Percentiles rank a stretch among this genome's conserved stretches.
Conservation (phyloP, 2,329 filamentous ascomycete genomes). For the Chaetomiaceae sp. region DNA sequence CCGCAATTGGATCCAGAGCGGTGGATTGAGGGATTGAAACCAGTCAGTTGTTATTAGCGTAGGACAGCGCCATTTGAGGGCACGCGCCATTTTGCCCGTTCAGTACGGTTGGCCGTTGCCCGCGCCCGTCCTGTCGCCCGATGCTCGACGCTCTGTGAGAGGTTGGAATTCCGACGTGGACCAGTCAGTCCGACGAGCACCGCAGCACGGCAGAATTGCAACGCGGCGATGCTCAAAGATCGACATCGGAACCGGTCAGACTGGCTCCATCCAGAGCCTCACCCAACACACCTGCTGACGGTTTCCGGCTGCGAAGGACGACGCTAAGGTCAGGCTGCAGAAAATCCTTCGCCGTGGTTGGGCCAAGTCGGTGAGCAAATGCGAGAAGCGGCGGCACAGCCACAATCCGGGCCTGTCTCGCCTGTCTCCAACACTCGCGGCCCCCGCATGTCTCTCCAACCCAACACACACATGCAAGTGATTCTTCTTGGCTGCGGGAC, state of each 20-base stretch:
- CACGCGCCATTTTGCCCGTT: no score
- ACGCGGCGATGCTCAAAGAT: constrained; percentile 2
- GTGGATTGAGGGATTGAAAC: no score
- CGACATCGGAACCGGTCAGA: background rate
- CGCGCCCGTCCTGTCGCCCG: no score
- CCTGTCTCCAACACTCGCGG: background rate
- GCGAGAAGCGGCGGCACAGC: constrained; percentile 1
- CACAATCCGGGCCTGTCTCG: background rate
- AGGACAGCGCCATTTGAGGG: no score
- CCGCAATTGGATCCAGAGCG: no score
- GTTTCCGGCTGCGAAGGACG: no score
- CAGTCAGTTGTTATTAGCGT: no score
- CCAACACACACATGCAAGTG: background rate
- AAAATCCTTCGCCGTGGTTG: background rate
- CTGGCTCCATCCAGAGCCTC: constrained; percentile 1
- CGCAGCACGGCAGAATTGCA: no score
- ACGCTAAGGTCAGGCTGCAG: background rate
- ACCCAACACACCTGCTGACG: background rate
- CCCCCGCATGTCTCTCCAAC: constrained; percentile 1
- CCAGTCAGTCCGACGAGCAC: constrained; percentile 1
- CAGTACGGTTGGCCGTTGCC: no score
- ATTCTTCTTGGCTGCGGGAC: background rate
- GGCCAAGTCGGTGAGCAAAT: background rate
- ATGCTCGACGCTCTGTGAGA: no score
- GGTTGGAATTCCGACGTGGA: no score